A percentile compares a stretch with the other conserved stretches of the same genome.
phyloP scores from a whole-genome alignment of 2,329 filamentous ascomycete genomes.

The Aplosporella prunicola region DNA sequence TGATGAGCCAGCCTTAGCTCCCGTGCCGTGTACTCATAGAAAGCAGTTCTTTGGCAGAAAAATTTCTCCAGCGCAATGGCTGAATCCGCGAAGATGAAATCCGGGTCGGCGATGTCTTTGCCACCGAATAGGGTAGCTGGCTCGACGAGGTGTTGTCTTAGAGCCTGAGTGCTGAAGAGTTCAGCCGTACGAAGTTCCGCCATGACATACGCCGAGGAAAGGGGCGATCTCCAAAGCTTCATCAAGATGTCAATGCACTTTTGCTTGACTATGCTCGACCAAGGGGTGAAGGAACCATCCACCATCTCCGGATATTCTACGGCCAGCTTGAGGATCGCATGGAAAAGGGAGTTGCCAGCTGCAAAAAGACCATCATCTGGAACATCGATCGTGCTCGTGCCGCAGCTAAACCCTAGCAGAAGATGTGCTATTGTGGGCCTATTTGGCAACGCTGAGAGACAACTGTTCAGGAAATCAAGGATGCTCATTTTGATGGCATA shows the following conservation, averaged over 20 bases:
- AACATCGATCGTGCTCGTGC: constrained; percentile 59
- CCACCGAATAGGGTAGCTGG: constrained; percentile 67
- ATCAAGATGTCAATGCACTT: constrained; percentile 54
- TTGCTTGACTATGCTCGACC: constrained; percentile 35
- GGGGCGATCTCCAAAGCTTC: constrained; percentile 71
- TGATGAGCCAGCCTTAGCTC: constrained; percentile 73
- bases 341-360: constrained; percentile 67
- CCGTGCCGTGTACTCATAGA: constrained; percentile 75
- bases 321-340: constrained; percentile 65
- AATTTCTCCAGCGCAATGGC: constrained; percentile 67
- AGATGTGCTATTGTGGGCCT: constrained; percentile 84
- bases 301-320: constrained; percentile 54
- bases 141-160: constrained; percentile 61
- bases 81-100: constrained; percentile 61
- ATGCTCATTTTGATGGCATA: constrained; percentile 79
- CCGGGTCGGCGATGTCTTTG: constrained; percentile 46
- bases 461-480: constrained; percentile 75
- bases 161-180: constrained; percentile 68
- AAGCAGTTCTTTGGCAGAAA: constrained; percentile 63
- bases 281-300: constrained; percentile 24
- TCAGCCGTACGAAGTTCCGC: constrained; percentile 71
- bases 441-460: constrained; percentile 63
- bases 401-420: constrained; percentile 77
- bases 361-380: constrained; percentile 62
- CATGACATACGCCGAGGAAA: constrained; percentile 68